Conservation (phyloP, 345 rosid genomes). For the Luvunga scandens region DNA sequence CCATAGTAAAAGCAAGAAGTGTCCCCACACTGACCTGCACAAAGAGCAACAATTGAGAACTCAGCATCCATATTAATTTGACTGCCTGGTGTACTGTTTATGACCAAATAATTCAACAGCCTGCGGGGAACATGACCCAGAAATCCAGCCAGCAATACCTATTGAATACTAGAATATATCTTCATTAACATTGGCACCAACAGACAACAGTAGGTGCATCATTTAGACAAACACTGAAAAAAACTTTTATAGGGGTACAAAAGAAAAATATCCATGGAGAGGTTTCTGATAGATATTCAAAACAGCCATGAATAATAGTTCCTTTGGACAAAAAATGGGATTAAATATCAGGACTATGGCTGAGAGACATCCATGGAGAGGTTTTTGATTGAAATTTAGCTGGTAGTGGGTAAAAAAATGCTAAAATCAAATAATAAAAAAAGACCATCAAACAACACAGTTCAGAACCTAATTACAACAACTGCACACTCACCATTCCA, state of each 20-base stretch:
- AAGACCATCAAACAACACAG: neutral
- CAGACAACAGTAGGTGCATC: neutral
- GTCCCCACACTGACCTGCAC: constrained; percentile 98
- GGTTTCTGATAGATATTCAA: neutral
- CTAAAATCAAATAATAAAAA: neutral
- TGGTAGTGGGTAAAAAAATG: neutral
- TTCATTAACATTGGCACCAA: neutral
- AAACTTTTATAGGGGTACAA: neutral
- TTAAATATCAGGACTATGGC: neutral
- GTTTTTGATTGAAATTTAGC: neutral
- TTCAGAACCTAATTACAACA: neutral
- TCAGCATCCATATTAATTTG: neutral
- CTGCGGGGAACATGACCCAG: neutral
- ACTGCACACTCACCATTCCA: constrained; percentile 63
- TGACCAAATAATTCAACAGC: neutral
- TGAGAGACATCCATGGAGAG: neutral
- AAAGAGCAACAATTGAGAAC: constrained; percentile 9
- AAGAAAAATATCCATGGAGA: neutral
- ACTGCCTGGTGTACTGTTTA: neutral
- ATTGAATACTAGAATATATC: neutral
- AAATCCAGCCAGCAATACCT: neutral
- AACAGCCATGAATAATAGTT: neutral
- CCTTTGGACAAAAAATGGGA: neutral
- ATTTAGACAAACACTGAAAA: neutral
- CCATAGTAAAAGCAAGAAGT: constrained; percentile 95